These are phyloP conservation scores for Nepenthes mirabilis DNA, from an alignment of 148 eudicot genomes.

Conservation along the genomic window DNA sequence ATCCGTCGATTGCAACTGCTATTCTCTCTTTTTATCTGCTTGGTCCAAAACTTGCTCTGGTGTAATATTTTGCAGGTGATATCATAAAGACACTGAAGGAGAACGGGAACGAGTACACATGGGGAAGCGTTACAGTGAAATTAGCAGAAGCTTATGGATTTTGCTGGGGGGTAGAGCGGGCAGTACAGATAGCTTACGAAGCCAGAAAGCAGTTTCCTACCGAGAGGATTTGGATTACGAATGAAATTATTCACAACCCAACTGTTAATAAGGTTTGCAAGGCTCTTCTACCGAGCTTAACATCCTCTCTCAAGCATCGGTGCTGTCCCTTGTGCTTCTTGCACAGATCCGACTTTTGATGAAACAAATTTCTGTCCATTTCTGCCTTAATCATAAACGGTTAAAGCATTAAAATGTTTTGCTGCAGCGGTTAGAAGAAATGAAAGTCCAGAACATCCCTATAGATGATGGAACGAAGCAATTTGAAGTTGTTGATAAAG, in stretches of 20 bases:
- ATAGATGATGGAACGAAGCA: slow-evolving; percentile 66
- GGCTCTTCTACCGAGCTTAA: neutral
- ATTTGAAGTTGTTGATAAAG: slow-evolving; percentile 68
- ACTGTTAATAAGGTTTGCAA: slow-evolving; percentile 73
- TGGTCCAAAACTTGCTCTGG: neutral
- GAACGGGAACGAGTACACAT: slow-evolving; percentile 69
- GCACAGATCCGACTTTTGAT: too few species aligned
- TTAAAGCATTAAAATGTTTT: slow-evolving; percentile 4
- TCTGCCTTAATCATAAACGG: too few species aligned
- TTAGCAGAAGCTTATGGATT: slow-evolving; percentile 91
- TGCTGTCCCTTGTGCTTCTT: too few species aligned
- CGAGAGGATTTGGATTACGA: slow-evolving; percentile 86
- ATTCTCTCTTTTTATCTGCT: neutral
- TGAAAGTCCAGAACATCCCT: slow-evolving; percentile 79
- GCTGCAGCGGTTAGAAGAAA: slow-evolving; percentile 63
- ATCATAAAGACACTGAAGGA: slow-evolving; percentile 81
- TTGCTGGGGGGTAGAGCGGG: slow-evolving; percentile 98
- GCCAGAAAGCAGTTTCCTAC: slow-evolving; percentile 81
- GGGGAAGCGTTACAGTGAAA: slow-evolving; percentile 94
- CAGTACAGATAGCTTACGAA: slow-evolving; percentile 95
- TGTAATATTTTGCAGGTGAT: slow-evolving; percentile 47
- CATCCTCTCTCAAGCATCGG: neutral
- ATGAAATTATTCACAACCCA: slow-evolving; percentile 96
- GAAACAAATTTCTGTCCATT: too few species aligned
- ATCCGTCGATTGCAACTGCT: neutral